phyloP scores from a whole-genome alignment of 306 rosid species.

The Vigna angularis region DNA sequence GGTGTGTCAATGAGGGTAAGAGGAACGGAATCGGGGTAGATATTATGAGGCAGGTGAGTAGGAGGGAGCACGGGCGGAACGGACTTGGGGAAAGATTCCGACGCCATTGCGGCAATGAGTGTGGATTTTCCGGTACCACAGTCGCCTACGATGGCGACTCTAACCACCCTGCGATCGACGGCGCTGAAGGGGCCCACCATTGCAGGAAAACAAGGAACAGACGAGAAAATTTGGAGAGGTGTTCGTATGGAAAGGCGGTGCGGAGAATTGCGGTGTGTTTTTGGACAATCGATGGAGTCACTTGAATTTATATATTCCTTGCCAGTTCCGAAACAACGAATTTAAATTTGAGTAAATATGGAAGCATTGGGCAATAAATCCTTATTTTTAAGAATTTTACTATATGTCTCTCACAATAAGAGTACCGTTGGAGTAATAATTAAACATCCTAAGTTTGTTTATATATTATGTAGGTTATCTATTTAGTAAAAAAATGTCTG shows the following conservation, averaged over 20 bases:
- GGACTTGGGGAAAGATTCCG: conserved; percentile 37
- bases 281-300: background rate
- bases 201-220: conserved; percentile 8
- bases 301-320: background rate
- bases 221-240: background rate
- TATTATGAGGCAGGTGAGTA: conserved; percentile 40
- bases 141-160: conserved; percentile 54
- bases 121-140: conserved; percentile 75
- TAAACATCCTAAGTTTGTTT: no score
- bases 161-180: background rate
- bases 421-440: no score
- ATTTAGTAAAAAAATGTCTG: no score
- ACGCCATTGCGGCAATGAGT: conserved; percentile 50
- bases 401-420: no score
- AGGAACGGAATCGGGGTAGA: conserved; percentile 40
- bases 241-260: background rate
- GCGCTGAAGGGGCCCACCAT: conserved; percentile 27
- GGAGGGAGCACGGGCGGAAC: conserved; percentile 47
- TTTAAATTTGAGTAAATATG: no score
- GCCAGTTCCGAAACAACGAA: background rate
- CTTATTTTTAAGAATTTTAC: no score
- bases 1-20: conserved; percentile 46
- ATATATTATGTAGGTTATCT: no score
- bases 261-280: background rate
- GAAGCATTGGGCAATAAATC: no score